Conservation (phyloP, 257 asterid genomes). For the Ocimum tenuiflorum region DNA sequence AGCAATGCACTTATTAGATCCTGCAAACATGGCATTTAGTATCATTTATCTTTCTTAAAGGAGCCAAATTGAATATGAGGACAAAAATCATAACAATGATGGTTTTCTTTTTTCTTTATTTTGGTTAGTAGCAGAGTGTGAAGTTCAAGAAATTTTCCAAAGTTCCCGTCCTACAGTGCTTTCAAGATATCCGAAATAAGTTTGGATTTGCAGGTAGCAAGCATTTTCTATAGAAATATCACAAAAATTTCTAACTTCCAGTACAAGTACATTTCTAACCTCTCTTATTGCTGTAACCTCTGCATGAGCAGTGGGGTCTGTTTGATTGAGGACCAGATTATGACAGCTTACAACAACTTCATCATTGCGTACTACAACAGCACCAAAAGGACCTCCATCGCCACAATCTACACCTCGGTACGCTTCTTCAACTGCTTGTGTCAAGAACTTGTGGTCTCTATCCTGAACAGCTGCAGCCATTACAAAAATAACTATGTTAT, state of each 20-base stretch:
- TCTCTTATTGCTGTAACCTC: conserved; percentile 98
- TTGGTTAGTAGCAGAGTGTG: too few relatives aligned
- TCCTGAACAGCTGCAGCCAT: conserved; percentile 66
- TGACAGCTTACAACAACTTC: conserved; percentile 94
- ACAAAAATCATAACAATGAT: neutral
- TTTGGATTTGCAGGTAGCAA: neutral
- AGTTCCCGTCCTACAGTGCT: neutral
- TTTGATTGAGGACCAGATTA: conserved; percentile 67
- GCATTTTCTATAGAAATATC: neutral
- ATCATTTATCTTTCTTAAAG: too few relatives aligned
- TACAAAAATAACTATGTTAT: conserved; percentile 10
- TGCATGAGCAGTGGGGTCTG: conserved; percentile 99
- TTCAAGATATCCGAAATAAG: neutral
- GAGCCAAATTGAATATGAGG: neutral
- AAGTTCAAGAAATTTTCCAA: neutral
- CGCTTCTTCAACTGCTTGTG: conserved; percentile 94
- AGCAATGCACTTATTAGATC: neutral
- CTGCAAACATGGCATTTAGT: too few relatives aligned
- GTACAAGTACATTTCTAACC: conserved; percentile 41
- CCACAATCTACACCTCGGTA: conserved; percentile 92
- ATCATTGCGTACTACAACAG: conserved; percentile 75
- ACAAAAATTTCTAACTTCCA: neutral
- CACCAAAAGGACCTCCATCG: conserved; percentile 98
- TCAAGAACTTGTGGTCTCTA: conserved; percentile 85
- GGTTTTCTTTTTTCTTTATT: neutral